Percentiles rank a stretch among this genome's conserved stretches.
Evolutionary conservation across 768 basidiomycete genomes (phyloP).

Genomic region (Leucocoprinus sp.): DNA sequence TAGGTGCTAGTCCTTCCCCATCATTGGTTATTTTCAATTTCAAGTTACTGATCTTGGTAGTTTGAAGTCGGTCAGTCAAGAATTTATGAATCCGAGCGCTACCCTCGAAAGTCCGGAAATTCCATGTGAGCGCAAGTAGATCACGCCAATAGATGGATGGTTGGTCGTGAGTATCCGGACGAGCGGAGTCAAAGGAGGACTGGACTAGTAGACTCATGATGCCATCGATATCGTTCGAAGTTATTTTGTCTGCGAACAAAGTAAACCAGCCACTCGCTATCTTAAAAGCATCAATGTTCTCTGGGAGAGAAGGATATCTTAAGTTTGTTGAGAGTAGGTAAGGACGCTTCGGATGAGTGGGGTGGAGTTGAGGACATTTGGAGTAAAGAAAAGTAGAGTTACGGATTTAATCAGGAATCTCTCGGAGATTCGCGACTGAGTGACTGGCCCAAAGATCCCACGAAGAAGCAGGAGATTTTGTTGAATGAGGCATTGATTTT

Average conservation of each 20-base stretch:
- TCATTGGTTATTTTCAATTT: constrained; percentile 20
- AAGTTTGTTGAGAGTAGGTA: constrained; percentile 24
- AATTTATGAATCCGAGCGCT: constrained; percentile 28
- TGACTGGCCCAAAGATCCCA: too few species aligned
- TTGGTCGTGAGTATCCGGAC: constrained; percentile 13
- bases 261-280: constrained; percentile 23
- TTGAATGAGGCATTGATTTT: too few species aligned
- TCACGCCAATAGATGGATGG: constrained; percentile 40
- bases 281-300: constrained; percentile 23
- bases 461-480: too few species aligned
- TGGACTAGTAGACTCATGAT: constrained; percentile 23
- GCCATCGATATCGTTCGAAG: constrained; percentile 12
- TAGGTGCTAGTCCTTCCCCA: constrained; percentile 13
- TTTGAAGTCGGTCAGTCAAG: constrained; percentile 29
- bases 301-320: constrained; percentile 20
- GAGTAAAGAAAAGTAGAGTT: neutral
- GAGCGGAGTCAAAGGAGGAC: constrained; percentile 22
- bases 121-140: constrained; percentile 43
- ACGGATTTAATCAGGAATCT: too few species aligned
- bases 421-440: too few species aligned
- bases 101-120: constrained; percentile 41
- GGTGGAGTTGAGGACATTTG: neutral
- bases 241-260: constrained; percentile 14
- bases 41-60: constrained; percentile 20
- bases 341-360: constrained; percentile 18